These are phyloP conservation scores for Angophora floribunda DNA, from an alignment of 345 rosid genomes.

Conservation along the genomic window DNA sequence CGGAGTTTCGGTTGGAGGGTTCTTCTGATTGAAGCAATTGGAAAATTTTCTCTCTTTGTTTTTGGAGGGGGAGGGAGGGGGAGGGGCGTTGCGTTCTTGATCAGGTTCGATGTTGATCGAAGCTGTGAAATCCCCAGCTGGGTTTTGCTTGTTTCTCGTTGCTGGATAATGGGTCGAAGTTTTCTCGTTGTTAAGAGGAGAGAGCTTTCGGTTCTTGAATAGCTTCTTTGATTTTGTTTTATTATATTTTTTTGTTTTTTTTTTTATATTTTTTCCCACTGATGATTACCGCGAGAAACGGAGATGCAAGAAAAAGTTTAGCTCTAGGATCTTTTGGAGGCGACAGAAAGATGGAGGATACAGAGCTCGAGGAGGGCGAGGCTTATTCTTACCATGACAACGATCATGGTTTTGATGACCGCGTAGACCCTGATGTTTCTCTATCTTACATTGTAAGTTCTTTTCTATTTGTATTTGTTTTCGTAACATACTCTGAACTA, in stretches of 20 bases:
- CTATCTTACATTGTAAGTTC: slow-evolving; percentile 7
- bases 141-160: not conserved
- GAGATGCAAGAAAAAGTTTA: not conserved
- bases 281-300: not conserved
- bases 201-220: not conserved
- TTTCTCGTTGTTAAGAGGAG: not conserved
- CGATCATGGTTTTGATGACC: not conserved
- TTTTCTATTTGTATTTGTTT: not conserved
- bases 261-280: not conserved
- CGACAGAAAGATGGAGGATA: not conserved
- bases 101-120: not conserved
- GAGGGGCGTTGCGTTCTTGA: not conserved
- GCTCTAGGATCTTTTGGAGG: not conserved
- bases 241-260: not conserved
- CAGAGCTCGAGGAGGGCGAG: slow-evolving; percentile 15
- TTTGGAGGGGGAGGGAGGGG: not conserved
- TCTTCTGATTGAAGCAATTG: not conserved
- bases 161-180: not conserved
- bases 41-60: not conserved
- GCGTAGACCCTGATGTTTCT: slow-evolving; percentile 1
- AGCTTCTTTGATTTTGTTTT: not conserved
- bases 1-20: not conserved
- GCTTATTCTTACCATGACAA: not conserved
- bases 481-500: not conserved
- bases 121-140: not conserved